Evolutionary conservation across 2,329 filamentous ascomycete species (phyloP).

Genomic region (Malbranchea zuffiana): DNA sequence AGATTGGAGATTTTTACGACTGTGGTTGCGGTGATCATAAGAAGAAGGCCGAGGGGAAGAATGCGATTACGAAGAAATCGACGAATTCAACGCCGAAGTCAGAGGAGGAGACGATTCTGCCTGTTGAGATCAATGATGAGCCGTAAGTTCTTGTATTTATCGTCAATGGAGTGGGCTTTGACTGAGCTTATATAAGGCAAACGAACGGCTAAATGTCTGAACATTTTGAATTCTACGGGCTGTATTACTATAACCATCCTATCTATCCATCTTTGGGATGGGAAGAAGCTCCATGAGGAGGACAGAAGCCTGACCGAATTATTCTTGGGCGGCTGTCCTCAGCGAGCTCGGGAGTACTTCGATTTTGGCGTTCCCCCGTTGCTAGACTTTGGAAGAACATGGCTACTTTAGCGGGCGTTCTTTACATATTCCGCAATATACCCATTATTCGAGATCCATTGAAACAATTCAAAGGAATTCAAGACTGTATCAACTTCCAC

Average conservation of each 20-base stretch:
- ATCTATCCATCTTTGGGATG: neutral
- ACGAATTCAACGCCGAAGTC: constrained; percentile 9
- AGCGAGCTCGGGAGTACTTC: too few relatives aligned
- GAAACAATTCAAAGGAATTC: too few relatives aligned
- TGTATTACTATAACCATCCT: constrained; percentile 7
- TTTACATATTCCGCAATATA: too few relatives aligned
- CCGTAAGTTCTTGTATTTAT: constrained; percentile 12
- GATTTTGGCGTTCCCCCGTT: too few relatives aligned
- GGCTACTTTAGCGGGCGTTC: too few relatives aligned
- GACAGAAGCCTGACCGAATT: too few relatives aligned
- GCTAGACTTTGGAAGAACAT: too few relatives aligned
- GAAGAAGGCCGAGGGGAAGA: constrained; percentile 6
- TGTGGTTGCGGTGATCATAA: constrained; percentile 51
- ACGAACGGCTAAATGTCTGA: constrained; percentile 7
- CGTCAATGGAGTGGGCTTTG: neutral
- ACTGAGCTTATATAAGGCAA: constrained; percentile 2
- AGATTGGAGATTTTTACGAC: constrained; percentile 57
- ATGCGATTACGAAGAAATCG: constrained; percentile 4
- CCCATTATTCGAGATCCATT: too few relatives aligned
- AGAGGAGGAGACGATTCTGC: constrained; percentile 2
- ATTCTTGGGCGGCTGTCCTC: too few relatives aligned
- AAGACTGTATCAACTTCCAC: too few relatives aligned
- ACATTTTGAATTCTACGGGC: constrained; percentile 1
- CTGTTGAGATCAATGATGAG: constrained; percentile 15
- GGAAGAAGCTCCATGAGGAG: too few relatives aligned